These are phyloP conservation scores for Russula ochroleuca DNA, from an alignment of 768 basidiomycete species.

Conservation along the genomic window DNA sequence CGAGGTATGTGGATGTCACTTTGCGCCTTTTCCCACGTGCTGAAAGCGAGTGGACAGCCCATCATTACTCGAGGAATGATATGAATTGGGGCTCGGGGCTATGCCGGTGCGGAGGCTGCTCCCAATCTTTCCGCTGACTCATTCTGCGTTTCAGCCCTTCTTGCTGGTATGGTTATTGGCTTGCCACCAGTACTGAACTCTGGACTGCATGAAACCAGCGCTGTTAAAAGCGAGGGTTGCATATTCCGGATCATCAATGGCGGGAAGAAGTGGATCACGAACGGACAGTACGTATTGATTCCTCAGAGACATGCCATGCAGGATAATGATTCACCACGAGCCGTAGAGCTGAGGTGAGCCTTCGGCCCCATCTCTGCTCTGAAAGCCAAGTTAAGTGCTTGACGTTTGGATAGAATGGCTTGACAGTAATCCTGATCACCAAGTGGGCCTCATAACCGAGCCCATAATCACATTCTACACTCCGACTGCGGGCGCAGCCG, in stretches of 20 bases:
- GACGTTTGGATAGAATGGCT: conserved; percentile 39
- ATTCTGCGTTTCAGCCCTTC: conserved; percentile 4
- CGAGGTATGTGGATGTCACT: conserved; percentile 41
- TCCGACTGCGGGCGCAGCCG: conserved; percentile 78
- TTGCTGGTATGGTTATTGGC: conserved; percentile 79
- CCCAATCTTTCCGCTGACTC: conserved; percentile 37
- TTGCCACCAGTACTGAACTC: conserved; percentile 88
- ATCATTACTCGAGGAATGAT: conserved; percentile 35
- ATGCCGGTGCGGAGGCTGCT: conserved; percentile 42
- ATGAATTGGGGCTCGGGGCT: conserved; percentile 71
- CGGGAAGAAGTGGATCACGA: conserved; percentile 84
- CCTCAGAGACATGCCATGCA: conserved; percentile 23
- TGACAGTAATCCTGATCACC: conserved; percentile 81
- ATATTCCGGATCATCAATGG: conserved; percentile 83
- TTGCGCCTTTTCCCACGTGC: neutral
- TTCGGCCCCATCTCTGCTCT: conserved; percentile 28
- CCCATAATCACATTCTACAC: conserved; percentile 81
- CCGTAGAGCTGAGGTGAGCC: conserved; percentile 53
- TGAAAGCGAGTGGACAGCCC: conserved; percentile 27
- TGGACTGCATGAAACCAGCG: conserved; percentile 76
- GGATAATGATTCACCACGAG: conserved; percentile 56
- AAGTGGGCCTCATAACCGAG: conserved; percentile 76
- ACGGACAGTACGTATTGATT: too few species aligned
- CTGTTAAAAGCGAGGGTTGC: conserved; percentile 76
- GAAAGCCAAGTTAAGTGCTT: conserved; percentile 33